Conservation (phyloP, 768 basidiomycete species). For the Agaricus bisporus region DNA sequence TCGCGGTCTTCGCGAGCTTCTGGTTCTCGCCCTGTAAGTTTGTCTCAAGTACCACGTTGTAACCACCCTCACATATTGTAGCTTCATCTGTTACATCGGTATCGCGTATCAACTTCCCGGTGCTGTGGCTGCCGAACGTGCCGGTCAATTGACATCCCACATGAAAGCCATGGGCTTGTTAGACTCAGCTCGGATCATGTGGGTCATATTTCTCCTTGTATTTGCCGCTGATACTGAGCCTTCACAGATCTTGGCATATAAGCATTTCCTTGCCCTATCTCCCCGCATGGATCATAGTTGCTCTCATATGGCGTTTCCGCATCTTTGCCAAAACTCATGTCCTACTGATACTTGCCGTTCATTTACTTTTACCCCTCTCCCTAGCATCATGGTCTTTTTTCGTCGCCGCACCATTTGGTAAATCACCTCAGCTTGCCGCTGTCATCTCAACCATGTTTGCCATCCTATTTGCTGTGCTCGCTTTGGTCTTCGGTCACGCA, state of each 20-base stretch:
- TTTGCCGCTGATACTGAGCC: constrained; percentile 14
- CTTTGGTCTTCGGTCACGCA: constrained; percentile 42
- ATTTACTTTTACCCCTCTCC: constrained; percentile 61
- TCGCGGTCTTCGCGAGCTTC: constrained; percentile 50
- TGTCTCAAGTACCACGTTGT: not conserved
- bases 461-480: constrained; percentile 63
- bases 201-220: constrained; percentile 14
- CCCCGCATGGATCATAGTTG: constrained; percentile 69
- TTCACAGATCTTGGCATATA: constrained; percentile 58
- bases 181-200: constrained; percentile 64
- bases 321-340: constrained; percentile 60
- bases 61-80: constrained; percentile 17
- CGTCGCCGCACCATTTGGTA: constrained; percentile 61
- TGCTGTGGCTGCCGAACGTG: constrained; percentile 59
- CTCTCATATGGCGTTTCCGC: constrained; percentile 56
- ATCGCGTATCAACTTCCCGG: constrained; percentile 78
- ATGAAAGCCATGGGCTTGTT: constrained; percentile 77
- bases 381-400: constrained; percentile 72
- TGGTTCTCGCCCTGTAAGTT: constrained; percentile 62
- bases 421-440: constrained; percentile 68
- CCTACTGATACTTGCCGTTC: constrained; percentile 54
- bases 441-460: constrained; percentile 59
- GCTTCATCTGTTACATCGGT: constrained; percentile 67
- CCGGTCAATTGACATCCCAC: constrained; percentile 58
- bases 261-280: constrained; percentile 63